Conservation (phyloP, 768 basidiomycete species). For the Leccinum olivaceopallidum region DNA sequence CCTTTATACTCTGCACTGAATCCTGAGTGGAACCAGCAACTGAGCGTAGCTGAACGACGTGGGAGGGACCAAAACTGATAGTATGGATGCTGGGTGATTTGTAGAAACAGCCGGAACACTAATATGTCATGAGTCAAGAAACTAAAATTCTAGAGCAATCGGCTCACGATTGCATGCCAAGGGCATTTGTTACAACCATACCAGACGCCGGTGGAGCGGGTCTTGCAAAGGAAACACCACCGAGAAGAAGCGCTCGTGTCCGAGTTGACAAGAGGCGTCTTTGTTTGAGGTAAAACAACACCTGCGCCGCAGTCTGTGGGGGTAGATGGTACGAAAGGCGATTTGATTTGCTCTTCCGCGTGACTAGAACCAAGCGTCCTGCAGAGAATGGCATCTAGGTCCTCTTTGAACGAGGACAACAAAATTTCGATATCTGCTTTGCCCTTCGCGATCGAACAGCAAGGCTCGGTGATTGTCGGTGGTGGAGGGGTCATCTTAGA, state of each 20-base stretch:
- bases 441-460: conserved; percentile 47
- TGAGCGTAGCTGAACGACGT: conserved; percentile 25
- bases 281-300: neutral
- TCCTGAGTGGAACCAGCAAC: neutral
- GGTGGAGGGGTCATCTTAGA: neutral
- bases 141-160: neutral
- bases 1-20: neutral
- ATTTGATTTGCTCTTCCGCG: neutral
- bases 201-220: conserved; percentile 25
- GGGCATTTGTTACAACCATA: conserved; percentile 35
- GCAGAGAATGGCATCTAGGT: conserved; percentile 49
- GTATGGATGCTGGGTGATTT: conserved; percentile 31
- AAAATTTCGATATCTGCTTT: conserved; percentile 51
- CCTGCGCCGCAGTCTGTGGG: neutral
- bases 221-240: conserved; percentile 35
- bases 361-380: conserved; percentile 33
- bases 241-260: conserved; percentile 1
- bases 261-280: neutral
- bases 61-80: conserved; percentile 33
- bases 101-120: conserved; percentile 32
- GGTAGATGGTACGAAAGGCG: neutral
- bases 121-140: conserved; percentile 9
- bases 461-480: conserved; percentile 19
- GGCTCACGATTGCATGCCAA: conserved; percentile 33
- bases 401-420: conserved; percentile 51